Percentiles rank a stretch among this genome's conserved stretches.
phyloP scores from a whole-genome alignment of 805 yeast species.

The Yarrowia hollandica region DNA sequence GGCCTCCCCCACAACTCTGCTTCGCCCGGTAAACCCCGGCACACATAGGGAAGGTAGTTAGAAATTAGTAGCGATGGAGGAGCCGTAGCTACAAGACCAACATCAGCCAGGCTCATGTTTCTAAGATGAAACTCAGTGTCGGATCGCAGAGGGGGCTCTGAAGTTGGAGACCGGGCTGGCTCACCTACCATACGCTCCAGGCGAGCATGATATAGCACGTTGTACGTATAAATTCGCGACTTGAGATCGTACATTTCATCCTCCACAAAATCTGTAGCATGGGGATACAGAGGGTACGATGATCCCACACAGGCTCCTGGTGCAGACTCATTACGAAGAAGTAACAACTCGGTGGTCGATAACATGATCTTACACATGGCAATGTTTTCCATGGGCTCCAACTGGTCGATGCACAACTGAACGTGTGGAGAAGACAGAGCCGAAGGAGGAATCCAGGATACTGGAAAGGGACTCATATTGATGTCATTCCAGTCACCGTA shows the following conservation, averaged over 20 bases:
- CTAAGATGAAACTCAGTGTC: slow-evolving; percentile 20
- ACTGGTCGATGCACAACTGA: slow-evolving; percentile 8
- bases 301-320: not conserved
- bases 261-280: slow-evolving; percentile 34
- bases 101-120: slow-evolving; percentile 11
- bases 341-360: not conserved
- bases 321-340: slow-evolving; percentile 4
- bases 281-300: not conserved
- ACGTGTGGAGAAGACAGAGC: slow-evolving; percentile 11
- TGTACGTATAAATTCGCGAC: slow-evolving; percentile 21
- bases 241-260: slow-evolving; percentile 26
- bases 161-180: not conserved
- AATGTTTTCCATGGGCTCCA: slow-evolving; percentile 26
- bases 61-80: not conserved
- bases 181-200: slow-evolving; percentile 8
- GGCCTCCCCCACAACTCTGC: slow-evolving; percentile 12
- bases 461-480: not conserved
- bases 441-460: slow-evolving; percentile 11
- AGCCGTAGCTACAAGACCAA: not conserved
- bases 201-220: slow-evolving; percentile 6
- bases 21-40: not conserved
- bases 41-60: slow-evolving; percentile 16
- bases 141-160: slow-evolving; percentile 1
- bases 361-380: not conserved
- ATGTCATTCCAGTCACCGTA: slow-evolving; percentile 16